phyloP scores from a whole-genome alignment of 306 rosid species.

The Heteromeles arbutifolia region DNA sequence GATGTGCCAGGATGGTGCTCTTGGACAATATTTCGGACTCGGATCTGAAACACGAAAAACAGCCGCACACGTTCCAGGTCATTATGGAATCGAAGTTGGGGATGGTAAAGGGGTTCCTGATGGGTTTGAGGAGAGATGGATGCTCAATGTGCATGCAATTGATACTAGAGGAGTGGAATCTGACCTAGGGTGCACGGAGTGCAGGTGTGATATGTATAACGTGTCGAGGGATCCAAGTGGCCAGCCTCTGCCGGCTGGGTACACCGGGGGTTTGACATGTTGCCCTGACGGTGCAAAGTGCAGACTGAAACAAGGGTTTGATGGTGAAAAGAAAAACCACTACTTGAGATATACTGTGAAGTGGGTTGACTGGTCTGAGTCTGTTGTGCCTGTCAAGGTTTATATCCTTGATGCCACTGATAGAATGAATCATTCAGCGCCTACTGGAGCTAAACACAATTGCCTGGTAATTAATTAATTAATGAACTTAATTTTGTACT shows the following conservation, averaged over 20 bases:
- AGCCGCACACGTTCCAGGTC: slow-evolving; percentile 42
- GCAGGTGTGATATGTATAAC: slow-evolving; percentile 61
- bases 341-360: slow-evolving; percentile 58
- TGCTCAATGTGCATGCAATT: slow-evolving; percentile 65
- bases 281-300: slow-evolving; percentile 55
- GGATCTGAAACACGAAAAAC: slow-evolving; percentile 72
- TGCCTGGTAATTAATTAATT: slow-evolving; percentile 34
- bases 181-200: slow-evolving; percentile 59
- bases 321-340: slow-evolving; percentile 41
- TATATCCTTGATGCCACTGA: slow-evolving; percentile 68
- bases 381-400: slow-evolving; percentile 53
- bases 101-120: slow-evolving; percentile 45
- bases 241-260: slow-evolving; percentile 27
- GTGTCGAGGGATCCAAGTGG: slow-evolving; percentile 36
- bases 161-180: slow-evolving; percentile 61
- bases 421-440: slow-evolving; percentile 14
- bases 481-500: not conserved
- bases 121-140: slow-evolving; percentile 68
- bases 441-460: slow-evolving; percentile 23
- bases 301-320: slow-evolving; percentile 36
- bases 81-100: slow-evolving; percentile 62
- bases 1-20: slow-evolving; percentile 23
- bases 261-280: slow-evolving; percentile 52
- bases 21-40: slow-evolving; percentile 54
- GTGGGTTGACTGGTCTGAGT: slow-evolving; percentile 70